Base-by-base conservation (phyloP, 805 yeast species). In the Sungouiozyma intestinalis region DNA sequence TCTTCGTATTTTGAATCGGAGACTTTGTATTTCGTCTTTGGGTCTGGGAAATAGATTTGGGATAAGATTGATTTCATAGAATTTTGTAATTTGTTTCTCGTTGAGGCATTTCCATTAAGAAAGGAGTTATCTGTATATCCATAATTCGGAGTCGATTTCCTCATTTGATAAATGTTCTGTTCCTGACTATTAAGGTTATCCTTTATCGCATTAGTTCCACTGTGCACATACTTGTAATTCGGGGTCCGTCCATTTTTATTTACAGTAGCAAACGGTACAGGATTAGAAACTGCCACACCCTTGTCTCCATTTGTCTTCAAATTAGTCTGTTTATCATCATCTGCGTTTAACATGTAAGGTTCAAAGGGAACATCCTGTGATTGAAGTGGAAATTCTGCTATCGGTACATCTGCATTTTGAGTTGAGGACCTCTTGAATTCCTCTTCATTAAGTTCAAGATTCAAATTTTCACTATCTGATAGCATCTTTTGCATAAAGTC, bases 181-280 rank as follows among this genome's bases (percentile, higher is more conserved):
- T 51, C 52, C 34, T 53, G 55, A 4, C 41, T 46, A 18, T 40
- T 27, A 13, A 52, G 17, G 31, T 53, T 50, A 35, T 53, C 58
- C 36, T 47, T 52, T 2, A 50, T 45, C 18, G 41, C 35, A 11
- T 34, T 38, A 20, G 41, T 44, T 4, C 44, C 42, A 14, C 39
- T 44, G 20, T 50, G 51, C n/a, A 35, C 35, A 24, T 44, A 44
- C 16, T 43, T 33, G 32, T 9, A 48, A 38, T 31, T 39, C 36
- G 8, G 43, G 43, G n/a, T 11, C 11, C 6, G 11, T 7, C 11
- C 29, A 24, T 24, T 24, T 7, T 11, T 24, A 24, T 11, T 24
- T 24, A 24, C 11, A 24, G 11, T 7, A 7, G 29, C 6, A 24
- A 11, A 24, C 11, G 11, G 11, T 7, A 7, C 29, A n/a, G n/a